Percentiles rank a stretch among this genome's conserved stretches.
phyloP scores from a whole-genome alignment of 305 asterid genomes.

The Fraxinus greggii region DNA sequence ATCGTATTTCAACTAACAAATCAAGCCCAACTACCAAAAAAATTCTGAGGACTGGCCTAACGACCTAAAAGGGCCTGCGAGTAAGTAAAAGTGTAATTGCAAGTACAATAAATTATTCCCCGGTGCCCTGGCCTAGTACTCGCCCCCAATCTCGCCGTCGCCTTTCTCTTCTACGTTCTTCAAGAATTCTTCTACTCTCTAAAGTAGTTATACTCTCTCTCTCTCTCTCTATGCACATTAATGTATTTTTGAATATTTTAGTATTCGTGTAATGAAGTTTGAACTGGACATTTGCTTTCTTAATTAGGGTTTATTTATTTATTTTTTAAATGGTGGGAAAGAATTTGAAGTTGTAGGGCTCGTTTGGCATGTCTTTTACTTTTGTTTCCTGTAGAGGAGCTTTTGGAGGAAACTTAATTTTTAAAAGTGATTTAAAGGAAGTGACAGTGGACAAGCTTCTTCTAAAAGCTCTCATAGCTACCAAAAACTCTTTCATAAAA shows the following conservation, averaged over 20 bases:
- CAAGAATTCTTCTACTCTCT: conserved; percentile 7
- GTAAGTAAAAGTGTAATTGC: conserved; percentile 11
- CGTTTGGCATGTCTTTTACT: too few species aligned
- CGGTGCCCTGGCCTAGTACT: conserved; percentile 19
- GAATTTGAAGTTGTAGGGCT: background rate
- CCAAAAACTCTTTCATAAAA: too few species aligned
- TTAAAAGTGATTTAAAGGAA: too few species aligned
- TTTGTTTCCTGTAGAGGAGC: too few species aligned
- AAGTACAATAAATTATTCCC: conserved; percentile 24
- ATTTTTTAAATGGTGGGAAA: background rate
- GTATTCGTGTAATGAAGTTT: conserved; percentile 10
- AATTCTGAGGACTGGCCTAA: conserved; percentile 4
- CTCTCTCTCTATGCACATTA: background rate
- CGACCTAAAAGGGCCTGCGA: conserved; percentile 15
- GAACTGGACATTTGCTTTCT: background rate
- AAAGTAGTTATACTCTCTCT: background rate
- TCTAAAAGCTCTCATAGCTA: too few species aligned
- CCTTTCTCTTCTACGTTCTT: conserved; percentile 4
- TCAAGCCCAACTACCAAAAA: background rate
- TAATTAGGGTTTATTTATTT: background rate
- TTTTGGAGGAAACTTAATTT: too few species aligned
- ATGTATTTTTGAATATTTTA: background rate
- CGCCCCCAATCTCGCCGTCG: conserved; percentile 32
- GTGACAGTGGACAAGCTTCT: too few species aligned
- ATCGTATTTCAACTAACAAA: background rate